Percentiles rank a stretch among this genome's conserved stretches.
These are phyloP conservation scores for Wallacemonas sp. DNA, from an alignment of 208 protist species.

Conservation along the genomic window DNA sequence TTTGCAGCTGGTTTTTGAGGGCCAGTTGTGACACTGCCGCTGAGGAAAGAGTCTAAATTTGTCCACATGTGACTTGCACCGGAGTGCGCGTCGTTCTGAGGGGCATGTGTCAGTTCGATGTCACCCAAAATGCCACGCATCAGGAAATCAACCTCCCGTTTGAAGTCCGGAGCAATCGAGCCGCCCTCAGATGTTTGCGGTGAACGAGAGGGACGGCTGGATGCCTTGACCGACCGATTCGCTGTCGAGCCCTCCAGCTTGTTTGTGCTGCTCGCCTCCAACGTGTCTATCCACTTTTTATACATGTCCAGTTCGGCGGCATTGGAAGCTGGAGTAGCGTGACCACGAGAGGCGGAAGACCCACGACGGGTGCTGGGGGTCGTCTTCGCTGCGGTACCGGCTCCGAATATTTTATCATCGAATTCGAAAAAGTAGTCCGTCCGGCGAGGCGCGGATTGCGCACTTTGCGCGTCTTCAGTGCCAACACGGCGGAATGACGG, in stretches of 20 bases:
- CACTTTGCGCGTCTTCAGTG: conserved; percentile 11
- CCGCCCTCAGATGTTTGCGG: not conserved
- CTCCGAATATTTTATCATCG: not conserved
- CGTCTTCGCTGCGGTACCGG: not conserved
- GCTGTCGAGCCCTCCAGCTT: not conserved
- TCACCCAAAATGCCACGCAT: conserved; percentile 18
- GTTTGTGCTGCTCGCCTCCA: not conserved
- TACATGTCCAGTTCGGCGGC: not conserved
- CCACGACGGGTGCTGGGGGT: not conserved
- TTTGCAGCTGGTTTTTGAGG: not conserved
- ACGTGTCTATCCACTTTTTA: conserved; percentile 2
- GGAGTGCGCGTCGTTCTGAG: not conserved
- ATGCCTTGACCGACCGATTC: not conserved
- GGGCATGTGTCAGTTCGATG: not conserved
- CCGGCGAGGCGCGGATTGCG: conserved; percentile 3
- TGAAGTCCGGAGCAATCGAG: conserved; percentile 23
- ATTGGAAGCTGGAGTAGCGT: not conserved
- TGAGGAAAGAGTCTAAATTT: conserved; percentile 6
- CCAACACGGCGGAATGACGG: conserved; percentile 45
- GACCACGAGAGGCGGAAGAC: not conserved
- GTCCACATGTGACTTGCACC: not conserved
- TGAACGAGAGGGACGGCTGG: not conserved
- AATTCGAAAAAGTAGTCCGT: conserved; percentile 6
- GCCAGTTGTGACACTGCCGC: not conserved
- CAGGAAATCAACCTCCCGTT: conserved; percentile 38